Base-by-base conservation (phyloP, 306 rosid species). In the Senna tora region DNA sequence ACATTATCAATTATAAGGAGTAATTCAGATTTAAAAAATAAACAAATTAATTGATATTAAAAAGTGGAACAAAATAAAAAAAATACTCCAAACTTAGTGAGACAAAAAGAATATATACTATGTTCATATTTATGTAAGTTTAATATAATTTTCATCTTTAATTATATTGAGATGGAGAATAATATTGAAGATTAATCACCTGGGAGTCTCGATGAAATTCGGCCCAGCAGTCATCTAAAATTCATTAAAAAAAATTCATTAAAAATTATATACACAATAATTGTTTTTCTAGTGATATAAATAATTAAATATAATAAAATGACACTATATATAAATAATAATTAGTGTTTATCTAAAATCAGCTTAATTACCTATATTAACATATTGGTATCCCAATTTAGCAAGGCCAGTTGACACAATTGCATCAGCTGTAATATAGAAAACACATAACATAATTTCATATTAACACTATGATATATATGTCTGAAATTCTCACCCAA, bases 201-300 rank as follows among this genome's bases (percentile, higher is more conserved):
- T 1, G 25, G 1, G 7, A 15, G 4, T 32, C 46, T 34, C 65
- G 25, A 1, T 20, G 33, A 4, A 39, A 4, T 59, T 59, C 65
- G 0, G 39, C 96, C 97, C 97, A 91, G 39, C 97, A 91, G 75
- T 91, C 96, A 84, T 91, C 97, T 91, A 53, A 46, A 67, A 25
- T 8, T 38, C 13, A 73, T 25, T 51, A 7, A 15, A 59, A 30
- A 54, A 46, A 67, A 25, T 8, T 38, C 13, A 73, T 25, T 51
- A 7, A 15, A 59, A 30, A 54, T n/a, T 28, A 67, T 5, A 30
- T 69, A 21, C 19, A 15, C 12, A 53, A 36, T 38, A 46, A 10
- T 4, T 9, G 0, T 50, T 30, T 67, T 30, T 11, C 50, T 15
- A 28, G 34, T 2, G 28, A 75, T 17, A 45, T 17, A 65, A 20